phyloP scores from a whole-genome alignment of 1,284 basidiomycete species.

The Stygiomarasmius scandens region DNA sequence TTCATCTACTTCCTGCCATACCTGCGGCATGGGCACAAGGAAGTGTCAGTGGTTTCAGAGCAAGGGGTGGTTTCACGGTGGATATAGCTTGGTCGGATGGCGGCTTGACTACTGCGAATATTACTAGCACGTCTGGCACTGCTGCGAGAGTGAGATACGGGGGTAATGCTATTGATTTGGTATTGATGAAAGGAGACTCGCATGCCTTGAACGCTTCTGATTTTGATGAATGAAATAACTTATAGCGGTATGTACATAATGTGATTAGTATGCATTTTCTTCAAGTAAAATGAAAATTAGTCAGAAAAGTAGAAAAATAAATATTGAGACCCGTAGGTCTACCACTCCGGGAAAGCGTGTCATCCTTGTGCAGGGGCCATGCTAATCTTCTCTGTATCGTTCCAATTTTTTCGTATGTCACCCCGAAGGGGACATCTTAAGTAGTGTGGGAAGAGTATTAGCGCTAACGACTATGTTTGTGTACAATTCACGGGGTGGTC shows the following conservation, averaged over 20 bases:
- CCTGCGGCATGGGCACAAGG: slow-evolving; percentile 16
- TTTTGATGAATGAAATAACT: not conserved
- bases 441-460: no score
- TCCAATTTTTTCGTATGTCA: no score
- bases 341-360: no score
- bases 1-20: slow-evolving; percentile 22
- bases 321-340: no score
- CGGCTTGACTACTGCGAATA: slow-evolving; percentile 5
- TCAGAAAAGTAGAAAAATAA: no score
- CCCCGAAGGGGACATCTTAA: no score
- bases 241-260: no score
- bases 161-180: slow-evolving; percentile 4
- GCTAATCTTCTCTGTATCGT: no score
- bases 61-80: slow-evolving; percentile 17
- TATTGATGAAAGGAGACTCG: not conserved
- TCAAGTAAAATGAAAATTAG: no score
- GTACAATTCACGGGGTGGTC: slow-evolving; percentile 1
- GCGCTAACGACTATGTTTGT: not conserved
- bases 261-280: no score
- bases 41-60: slow-evolving; percentile 18
- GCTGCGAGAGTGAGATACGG: slow-evolving; percentile 12
- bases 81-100: slow-evolving; percentile 19
- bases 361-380: no score
- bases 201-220: slow-evolving; percentile 1
- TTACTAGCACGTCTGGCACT: slow-evolving; percentile 14